Evolutionary conservation across 2,329 filamentous ascomycete genomes (phyloP).

Genomic region (Aureobasidium sp.): DNA sequence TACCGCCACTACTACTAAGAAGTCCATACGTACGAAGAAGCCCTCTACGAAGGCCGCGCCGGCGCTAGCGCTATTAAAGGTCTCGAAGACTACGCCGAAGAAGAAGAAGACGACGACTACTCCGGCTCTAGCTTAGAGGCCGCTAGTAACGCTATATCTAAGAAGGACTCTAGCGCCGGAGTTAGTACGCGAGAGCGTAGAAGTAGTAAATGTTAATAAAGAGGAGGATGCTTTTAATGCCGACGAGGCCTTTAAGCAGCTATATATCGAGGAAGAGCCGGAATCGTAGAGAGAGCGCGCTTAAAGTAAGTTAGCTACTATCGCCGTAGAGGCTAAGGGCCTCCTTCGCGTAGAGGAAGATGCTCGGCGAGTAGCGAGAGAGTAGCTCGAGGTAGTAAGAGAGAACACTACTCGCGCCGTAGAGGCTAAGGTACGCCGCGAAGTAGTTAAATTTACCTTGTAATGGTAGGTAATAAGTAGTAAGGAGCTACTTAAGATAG

Average conservation of each 20-base stretch:
- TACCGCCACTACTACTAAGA: not conserved
- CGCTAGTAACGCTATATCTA: not conserved
- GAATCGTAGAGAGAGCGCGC: not conserved
- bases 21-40: not conserved
- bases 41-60: not conserved
- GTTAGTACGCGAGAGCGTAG: not conserved
- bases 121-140: not conserved
- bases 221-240: not conserved
- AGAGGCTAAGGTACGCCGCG: not conserved
- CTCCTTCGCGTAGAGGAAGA: not conserved
- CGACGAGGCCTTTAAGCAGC: not conserved
- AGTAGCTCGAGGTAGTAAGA: no score
- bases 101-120: not conserved
- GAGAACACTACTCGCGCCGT: no score
- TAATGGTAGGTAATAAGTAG: not conserved
- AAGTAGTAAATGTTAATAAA: not conserved
- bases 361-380: not conserved
- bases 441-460: not conserved
- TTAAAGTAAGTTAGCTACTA: not conserved
- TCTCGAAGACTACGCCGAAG: not conserved
- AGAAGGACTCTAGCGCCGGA: not conserved
- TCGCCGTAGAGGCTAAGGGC: not conserved
- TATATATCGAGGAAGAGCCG: not conserved
- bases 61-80: not conserved
- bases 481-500: not conserved